Base-by-base conservation (phyloP, 169 alveolate genomes). In the Cryptosporidium viatorum region DNA sequence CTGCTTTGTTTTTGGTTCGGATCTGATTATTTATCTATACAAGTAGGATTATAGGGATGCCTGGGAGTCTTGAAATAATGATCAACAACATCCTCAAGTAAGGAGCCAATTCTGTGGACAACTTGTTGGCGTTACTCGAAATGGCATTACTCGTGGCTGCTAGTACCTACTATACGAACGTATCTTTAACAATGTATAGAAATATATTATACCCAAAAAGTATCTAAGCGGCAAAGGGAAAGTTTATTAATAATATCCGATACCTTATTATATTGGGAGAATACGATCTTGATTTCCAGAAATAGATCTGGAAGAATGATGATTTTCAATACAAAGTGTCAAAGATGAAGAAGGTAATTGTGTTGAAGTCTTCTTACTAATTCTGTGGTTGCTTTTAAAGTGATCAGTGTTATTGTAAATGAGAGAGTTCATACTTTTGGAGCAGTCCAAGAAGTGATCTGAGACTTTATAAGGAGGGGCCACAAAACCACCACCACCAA, bases 391-490 rank as follows among this genome's bases (percentile, higher is more conserved):
- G n/a, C 33, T 43, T 23, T 35, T 67, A 26, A 14, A 70, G 68
- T 41, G 48, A 43, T 31, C 21, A 29, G 1, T 41, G 48, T n/a
- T 26, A 35, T 31, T 29, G 7, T 55, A 3, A 8, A 21, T 73
- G 29, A 73, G n/a, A 23, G 71, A 29, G 59, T 33, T 58, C 37
- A 73, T 37, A 2, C 31, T 58, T 23, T 58, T 45, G 55, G 35
- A 73, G 33, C 71, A 73, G 23, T 59, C 48, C 41, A 73, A 58
- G 37, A 73, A 73, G 21, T 73, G 86, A 23, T 58, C 86, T 14
- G 86, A 59, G 23, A 26, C 41, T 12, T 23, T 16, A 55, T 18
- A 52, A 33, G 69, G 69, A 71, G 85, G 85, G 55, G 86, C 68
- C 52, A 29, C 59, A 35, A 73, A 31, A 58, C 59, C 86, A 73